Conservation (phyloP, 129 eudicot genomes). For the Logfia minima region DNA sequence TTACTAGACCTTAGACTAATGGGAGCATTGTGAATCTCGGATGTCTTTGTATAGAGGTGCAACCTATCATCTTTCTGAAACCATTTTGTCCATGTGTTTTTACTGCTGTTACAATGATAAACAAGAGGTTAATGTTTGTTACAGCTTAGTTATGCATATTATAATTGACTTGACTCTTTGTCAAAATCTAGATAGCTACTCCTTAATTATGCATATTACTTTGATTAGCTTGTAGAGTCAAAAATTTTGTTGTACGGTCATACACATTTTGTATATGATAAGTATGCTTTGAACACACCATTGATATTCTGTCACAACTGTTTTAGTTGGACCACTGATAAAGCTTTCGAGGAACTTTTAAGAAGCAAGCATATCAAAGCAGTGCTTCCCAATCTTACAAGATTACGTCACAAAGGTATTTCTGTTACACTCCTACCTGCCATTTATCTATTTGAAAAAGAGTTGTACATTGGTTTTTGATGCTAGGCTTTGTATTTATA, state of each 20-base stretch:
- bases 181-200: not conserved
- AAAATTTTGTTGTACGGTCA: not conserved
- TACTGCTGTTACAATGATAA: too few species aligned
- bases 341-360: slow-evolving; percentile 79
- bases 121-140: not conserved
- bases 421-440: too few species aligned
- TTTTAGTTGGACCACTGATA: slow-evolving; percentile 82
- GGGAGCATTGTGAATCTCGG: too few species aligned
- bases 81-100: too few species aligned
- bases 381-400: slow-evolving; percentile 71
- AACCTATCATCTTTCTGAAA: too few species aligned
- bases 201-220: not conserved
- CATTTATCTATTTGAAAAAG: too few species aligned
- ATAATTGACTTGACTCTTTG: not conserved
- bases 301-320: slow-evolving; percentile 15
- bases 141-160: slow-evolving; percentile 4
- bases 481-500: too few species aligned
- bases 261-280: not conserved
- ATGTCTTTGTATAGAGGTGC: too few species aligned
- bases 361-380: slow-evolving; percentile 79
- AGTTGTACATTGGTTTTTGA: too few species aligned
- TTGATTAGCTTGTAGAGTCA: not conserved
- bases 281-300: slow-evolving; percentile 6
- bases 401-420: slow-evolving; percentile 81
- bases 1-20: too few species aligned